Evolutionary conservation across 73 alveolate species (phyloP), one percentile per base, ranked within the genome.

Genomic region (Stentor roeselii): DNA sequence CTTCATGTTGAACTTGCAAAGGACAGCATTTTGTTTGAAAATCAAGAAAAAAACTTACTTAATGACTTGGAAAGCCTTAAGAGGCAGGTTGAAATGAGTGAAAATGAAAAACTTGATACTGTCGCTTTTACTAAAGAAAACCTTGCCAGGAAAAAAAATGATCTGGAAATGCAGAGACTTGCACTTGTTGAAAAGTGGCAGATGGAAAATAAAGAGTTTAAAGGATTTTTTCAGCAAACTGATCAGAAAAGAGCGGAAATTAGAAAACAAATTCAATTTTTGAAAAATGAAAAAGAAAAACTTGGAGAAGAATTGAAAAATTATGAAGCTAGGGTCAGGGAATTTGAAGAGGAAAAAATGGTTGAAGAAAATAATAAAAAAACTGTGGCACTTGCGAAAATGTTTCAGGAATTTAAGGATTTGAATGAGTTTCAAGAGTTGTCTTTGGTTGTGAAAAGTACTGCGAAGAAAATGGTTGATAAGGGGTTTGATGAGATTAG

Each of bases 1-100:
- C 37, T 67, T 21, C 80, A 67, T 67, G 21, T 21, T 11, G 80
- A 67, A 67, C 80, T 67, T 0, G 80, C 21, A 67, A 32, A 67
- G 0, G 27, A 27, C 41, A 21, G 41, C 11, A 21, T 21, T 30
- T 21, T 27, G 21, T 34, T 30, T 2, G n/a, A 21, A 21, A 21
- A 34, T 34, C n/a, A 32, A 67, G 80, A 67, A 67, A 32, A 21
- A 21, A 21, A 67, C 37, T 67, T 67, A 67, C 14, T 27, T 67
- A 27, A 67, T 67, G 41, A 67, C 21, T 27, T 67, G 34, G 80
- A 67, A 0, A 32, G 27, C 2, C n/a, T 67, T 11, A 67, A 32
- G 27, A 67, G 37, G 34, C n/a, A 32, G 34, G 11, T 67, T n/a
- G 34, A 36, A 21, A 67, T 67, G 80, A 67, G 80, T 34, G 80